Base-by-base conservation (phyloP, 1,139 yeast species). In the Nakaseomyces kungkrabaensis region DNA sequence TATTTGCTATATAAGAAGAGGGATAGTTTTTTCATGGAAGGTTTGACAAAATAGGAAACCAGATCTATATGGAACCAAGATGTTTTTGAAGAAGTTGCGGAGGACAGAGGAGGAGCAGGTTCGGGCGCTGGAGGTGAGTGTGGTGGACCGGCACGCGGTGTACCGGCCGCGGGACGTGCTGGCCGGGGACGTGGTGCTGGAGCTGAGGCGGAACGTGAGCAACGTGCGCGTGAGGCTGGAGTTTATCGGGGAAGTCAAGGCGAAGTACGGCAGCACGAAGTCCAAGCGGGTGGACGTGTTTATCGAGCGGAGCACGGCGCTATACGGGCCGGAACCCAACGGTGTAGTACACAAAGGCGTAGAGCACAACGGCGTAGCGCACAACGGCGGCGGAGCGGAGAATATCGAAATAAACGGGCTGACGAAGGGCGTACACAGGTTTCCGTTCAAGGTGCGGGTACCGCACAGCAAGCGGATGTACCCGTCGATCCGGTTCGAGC, bases 401-500 rank as follows among this genome's bases (percentile, higher is more conserved):
- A 1, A 29, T 29, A 2, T 29, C 1, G 31, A 29, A 9, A 29
- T 29, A 29, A 61, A 62, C 31, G 87, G 87, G 0, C 63, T 84
- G 27, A 77, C 79, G 45, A 80, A 81, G 57, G 97, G 97, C 31
- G 92, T 86, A 60, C 97, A 89, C 66, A 71, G 87, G 38, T 89
- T 89, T 63, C 95, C 95, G 11, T 89, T 89, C 61, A 79, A 84
- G 48, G 86, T 88, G 44, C 82, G 78, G 56, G 72, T 89, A 31
- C 96, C 96, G 1, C 75, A 50, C n/a, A 52, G 75, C 56, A 80
- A 78, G 57, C 76, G 85, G 54, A 74, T 87, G 4, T 82, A 75
- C 63, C 84, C 92, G 29, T 81, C 90, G 51, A 77, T 89, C 29
- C 85, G 82, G 56, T 89, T 89, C 61, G 96, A 90, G 56, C 81